Evolutionary conservation across 2,329 filamentous ascomycete genomes (phyloP).

Genomic region (Aspergillus piperis): DNA sequence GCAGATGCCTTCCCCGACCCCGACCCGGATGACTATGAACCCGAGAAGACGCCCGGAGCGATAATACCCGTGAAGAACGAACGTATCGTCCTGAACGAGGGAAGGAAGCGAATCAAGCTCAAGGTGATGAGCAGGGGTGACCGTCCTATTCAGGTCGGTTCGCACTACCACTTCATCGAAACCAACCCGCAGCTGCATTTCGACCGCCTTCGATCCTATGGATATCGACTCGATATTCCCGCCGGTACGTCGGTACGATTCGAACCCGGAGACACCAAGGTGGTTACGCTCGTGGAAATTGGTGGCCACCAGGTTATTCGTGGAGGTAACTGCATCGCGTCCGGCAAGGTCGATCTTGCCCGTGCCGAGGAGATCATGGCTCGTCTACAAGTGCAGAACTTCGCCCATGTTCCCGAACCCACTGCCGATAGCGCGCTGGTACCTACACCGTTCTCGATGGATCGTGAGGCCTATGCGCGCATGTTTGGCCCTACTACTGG

Average conservation of each 20-base stretch:
- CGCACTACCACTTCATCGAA: slow-evolving; percentile 95
- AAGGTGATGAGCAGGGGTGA: slow-evolving; percentile 85
- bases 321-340: slow-evolving; percentile 79
- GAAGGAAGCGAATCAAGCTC: slow-evolving; percentile 70
- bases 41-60: slow-evolving; percentile 73
- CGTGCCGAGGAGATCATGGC: slow-evolving; percentile 67
- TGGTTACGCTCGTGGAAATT: slow-evolving; percentile 86
- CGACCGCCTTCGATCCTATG: slow-evolving; percentile 78
- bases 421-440: slow-evolving; percentile 54
- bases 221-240: slow-evolving; percentile 83
- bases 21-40: slow-evolving; percentile 65
- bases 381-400: slow-evolving; percentile 70
- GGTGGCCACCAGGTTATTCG: slow-evolving; percentile 75
- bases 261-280: slow-evolving; percentile 89
- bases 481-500: slow-evolving; percentile 95
- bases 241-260: slow-evolving; percentile 92
- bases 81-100: slow-evolving; percentile 70
- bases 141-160: slow-evolving; percentile 85
- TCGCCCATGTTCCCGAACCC: slow-evolving; percentile 73
- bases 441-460: slow-evolving; percentile 68
- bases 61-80: slow-evolving; percentile 70
- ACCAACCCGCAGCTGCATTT: slow-evolving; percentile 89
- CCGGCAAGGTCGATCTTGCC: slow-evolving; percentile 67
- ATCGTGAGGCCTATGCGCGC: slow-evolving; percentile 72
- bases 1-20: slow-evolving; percentile 67